Base-by-base conservation (phyloP, 208 protist species). In the Leishmania turanica region DNA sequence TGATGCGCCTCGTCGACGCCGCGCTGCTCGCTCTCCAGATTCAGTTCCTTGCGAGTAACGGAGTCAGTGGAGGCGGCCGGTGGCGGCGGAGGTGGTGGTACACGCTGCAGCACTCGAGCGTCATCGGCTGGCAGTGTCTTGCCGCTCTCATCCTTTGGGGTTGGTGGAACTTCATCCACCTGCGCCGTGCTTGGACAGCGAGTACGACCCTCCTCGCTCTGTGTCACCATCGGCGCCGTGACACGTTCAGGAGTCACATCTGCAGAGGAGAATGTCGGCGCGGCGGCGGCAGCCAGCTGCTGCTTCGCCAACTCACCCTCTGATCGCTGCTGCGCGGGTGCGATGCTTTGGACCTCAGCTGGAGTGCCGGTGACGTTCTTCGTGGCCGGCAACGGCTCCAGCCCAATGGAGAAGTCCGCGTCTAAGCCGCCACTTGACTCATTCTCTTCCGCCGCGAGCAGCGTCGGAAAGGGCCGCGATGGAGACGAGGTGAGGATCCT, bases 81-180 rank as follows among this genome's bases (percentile, higher is more conserved):
- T 34, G 65, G 77, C 9, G 82, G 82, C 24, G 82, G 82, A n/a
- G 82, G 81, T 21, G 81, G 81, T 40, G 81, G 82, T 62, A 69
- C 82, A 51, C 82, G 82, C 77, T 82, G 82, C 82, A 85, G 75
- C 80, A 84, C 74, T 5, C 77, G 77, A 45, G 72, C 78, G 37
- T 86, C 81, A 66, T 89, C 81, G 42, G 79, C 77, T 15, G 82
- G 64, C 27, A 84, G 71, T 11, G 53, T 66, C 82, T 68, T 79
- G 21, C 56, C 45, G 17, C 42, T 54, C 42, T 89, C 79, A 7
- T 62, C 69, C 31, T 78, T 56, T 21, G 78, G 81, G 6, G 82
- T 82, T 17, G 82, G 82, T 3, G 82, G 82, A 68, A 89, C 83
- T 80, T 90, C 87, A 65, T 88, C 76, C 21, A 88, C 68, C 15